Evolutionary conservation across 805 yeast genomes (phyloP).

Genomic region (Huiozyma naganishii): DNA sequence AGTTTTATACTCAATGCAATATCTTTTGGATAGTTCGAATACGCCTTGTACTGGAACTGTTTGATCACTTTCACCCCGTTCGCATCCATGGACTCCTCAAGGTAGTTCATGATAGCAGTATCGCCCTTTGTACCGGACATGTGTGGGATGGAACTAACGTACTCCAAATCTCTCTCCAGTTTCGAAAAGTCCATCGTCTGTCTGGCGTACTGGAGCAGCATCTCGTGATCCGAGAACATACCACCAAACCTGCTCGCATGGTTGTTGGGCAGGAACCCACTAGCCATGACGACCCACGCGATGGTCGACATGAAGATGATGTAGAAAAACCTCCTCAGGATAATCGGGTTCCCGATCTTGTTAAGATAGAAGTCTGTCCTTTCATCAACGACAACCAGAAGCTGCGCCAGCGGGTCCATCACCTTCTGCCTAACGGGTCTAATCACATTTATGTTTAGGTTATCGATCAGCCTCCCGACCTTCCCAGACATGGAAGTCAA

Average conservation of each 20-base stretch:
- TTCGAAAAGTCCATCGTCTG: conserved; percentile 43
- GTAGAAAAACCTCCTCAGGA: conserved; percentile 66
- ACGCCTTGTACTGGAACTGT: conserved; percentile 38
- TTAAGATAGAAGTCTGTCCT: conserved; percentile 48
- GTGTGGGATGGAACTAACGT: conserved; percentile 74
- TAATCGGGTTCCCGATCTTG: conserved; percentile 75
- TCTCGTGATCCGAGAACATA: conserved; percentile 50
- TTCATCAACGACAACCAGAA: conserved; percentile 25
- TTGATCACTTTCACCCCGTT: conserved; percentile 42
- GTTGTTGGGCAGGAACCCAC: conserved; percentile 42
- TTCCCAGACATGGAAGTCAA: conserved; percentile 2
- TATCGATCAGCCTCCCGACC: conserved; percentile 11
- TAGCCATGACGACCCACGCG: conserved; percentile 46
- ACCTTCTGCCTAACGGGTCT: conserved; percentile 31
- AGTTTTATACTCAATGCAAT: not conserved
- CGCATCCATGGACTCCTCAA: conserved; percentile 46
- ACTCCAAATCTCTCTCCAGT: conserved; percentile 58
- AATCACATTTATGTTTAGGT: conserved; percentile 25
- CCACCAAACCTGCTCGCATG: conserved; percentile 35
- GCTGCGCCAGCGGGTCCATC: conserved; percentile 38
- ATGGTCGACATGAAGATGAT: conserved; percentile 52
- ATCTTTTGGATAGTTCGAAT: conserved; percentile 44
- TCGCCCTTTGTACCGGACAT: conserved; percentile 85
- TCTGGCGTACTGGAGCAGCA: conserved; percentile 39
- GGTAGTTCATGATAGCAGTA: conserved; percentile 54